Evolutionary conservation across 2,329 filamentous ascomycete species (phyloP).

Genomic region (Clarireedia homoeocarpa): DNA sequence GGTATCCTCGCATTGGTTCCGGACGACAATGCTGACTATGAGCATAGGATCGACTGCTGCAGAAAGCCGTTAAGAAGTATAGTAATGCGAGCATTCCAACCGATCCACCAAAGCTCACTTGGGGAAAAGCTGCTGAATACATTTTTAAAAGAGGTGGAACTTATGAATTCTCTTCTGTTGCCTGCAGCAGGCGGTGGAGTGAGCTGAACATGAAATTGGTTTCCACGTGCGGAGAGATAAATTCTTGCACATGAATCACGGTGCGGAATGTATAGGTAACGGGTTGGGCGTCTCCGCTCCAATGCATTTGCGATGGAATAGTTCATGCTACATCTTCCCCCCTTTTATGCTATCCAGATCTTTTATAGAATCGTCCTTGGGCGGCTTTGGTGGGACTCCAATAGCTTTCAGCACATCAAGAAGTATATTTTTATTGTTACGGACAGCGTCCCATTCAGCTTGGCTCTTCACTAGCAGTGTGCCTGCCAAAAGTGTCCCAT

Average conservation of each 20-base stretch:
- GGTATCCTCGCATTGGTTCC: conserved; percentile 30
- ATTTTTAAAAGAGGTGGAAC: conserved; percentile 45
- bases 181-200: conserved; percentile 51
- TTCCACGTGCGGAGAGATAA: not conserved
- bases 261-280: no score
- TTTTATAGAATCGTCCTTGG: not conserved
- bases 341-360: not conserved
- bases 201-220: conserved; percentile 23
- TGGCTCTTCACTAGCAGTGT: conserved; percentile 55
- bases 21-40: conserved; percentile 3
- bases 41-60: conserved; percentile 38
- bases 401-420: conserved; percentile 32
- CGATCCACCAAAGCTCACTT: conserved; percentile 37
- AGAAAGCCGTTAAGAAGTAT: conserved; percentile 35
- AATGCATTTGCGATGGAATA: not conserved
- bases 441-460: conserved; percentile 48
- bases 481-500: conserved; percentile 56
- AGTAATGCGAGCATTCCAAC: conserved; percentile 1
- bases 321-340: not conserved
- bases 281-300: not conserved
- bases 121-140: conserved; percentile 49
- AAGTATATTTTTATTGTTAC: conserved; percentile 34
- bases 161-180: conserved; percentile 52
- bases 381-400: conserved; percentile 13
- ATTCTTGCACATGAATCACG: no score